phyloP scores from a whole-genome alignment of 805 yeast species.

The Cyberlindnera euphorbiiphila region DNA sequence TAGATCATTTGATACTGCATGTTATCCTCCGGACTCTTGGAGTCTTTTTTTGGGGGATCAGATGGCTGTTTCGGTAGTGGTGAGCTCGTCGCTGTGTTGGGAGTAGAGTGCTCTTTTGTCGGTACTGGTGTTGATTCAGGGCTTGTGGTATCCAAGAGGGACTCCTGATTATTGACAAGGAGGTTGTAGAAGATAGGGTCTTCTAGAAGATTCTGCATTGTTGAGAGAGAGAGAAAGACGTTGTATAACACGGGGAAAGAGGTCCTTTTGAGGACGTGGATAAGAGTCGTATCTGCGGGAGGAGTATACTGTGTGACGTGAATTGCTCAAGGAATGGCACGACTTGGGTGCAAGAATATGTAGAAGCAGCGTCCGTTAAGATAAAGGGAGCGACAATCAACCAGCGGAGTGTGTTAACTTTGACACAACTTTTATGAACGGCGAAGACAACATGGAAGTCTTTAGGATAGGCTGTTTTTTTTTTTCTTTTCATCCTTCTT shows the following conservation, averaged over 20 bases:
- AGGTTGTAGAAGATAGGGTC: constrained; percentile 25
- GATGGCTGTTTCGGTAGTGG: background rate
- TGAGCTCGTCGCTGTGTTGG: background rate
- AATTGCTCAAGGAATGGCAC: too few relatives aligned
- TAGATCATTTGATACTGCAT: constrained; percentile 11
- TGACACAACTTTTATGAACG: too few relatives aligned
- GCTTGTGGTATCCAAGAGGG: constrained; percentile 6
- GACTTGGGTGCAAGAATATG: too few relatives aligned
- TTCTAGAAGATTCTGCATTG: constrained; percentile 23
- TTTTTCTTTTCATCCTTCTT: too few relatives aligned
- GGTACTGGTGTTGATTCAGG: constrained; percentile 10
- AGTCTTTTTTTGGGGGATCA: background rate
- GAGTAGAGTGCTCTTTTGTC: background rate
- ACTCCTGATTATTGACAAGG: constrained; percentile 18
- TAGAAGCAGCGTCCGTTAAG: too few relatives aligned
- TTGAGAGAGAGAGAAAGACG: background rate
- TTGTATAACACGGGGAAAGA: background rate
- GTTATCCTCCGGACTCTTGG: background rate
- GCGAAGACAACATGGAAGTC: too few relatives aligned
- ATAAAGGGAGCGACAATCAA: too few relatives aligned
- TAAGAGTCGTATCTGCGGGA: too few relatives aligned
- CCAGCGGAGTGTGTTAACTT: too few relatives aligned
- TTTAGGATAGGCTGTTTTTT: too few relatives aligned
- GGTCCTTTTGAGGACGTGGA: constrained; percentile 3
- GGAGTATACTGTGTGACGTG: background rate